A percentile compares a stretch with the other conserved stretches of the same genome.
Evolutionary conservation across 805 yeast species (phyloP).

Genomic region (Kluyveromyces dobzhanskii): DNA sequence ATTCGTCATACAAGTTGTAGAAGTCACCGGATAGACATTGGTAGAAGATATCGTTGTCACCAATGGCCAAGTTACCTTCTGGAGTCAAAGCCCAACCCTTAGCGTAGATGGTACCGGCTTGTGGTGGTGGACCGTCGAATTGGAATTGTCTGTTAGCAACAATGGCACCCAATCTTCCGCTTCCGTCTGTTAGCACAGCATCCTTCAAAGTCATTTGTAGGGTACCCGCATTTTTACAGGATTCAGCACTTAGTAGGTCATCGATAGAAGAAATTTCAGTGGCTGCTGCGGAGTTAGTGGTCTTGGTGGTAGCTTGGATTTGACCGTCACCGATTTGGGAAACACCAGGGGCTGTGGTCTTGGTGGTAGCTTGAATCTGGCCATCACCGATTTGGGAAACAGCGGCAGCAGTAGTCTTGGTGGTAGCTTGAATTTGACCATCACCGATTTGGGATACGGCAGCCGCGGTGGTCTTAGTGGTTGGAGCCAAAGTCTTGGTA

Average conservation of each 20-base stretch:
- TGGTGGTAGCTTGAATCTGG: conserved; percentile 33
- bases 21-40: conserved; percentile 60
- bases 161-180: conserved; percentile 58
- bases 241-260: conserved; percentile 14
- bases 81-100: conserved; percentile 48
- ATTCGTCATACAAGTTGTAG: conserved; percentile 57
- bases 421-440: conserved; percentile 33
- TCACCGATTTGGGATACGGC: conserved; percentile 34
- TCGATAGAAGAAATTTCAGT: conserved; percentile 21
- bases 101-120: conserved; percentile 55
- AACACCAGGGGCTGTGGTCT: conserved; percentile 13
- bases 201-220: conserved; percentile 42
- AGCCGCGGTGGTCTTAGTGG: conserved; percentile 27
- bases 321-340: conserved; percentile 34
- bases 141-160: conserved; percentile 69
- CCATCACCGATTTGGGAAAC: conserved; percentile 37
- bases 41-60: conserved; percentile 47
- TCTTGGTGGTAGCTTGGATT: conserved; percentile 21
- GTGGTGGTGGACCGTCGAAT: conserved; percentile 70
- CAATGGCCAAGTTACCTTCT: conserved; percentile 51
- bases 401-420: conserved; percentile 22
- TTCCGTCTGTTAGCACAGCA: conserved; percentile 42
- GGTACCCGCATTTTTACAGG: conserved; percentile 37
- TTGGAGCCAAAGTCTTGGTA: conserved; percentile 9
- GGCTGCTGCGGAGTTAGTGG: conserved; percentile 4